Conservation (phyloP, 2,329 filamentous ascomycete genomes). For the Coniochaeta hoffmannii region DNA sequence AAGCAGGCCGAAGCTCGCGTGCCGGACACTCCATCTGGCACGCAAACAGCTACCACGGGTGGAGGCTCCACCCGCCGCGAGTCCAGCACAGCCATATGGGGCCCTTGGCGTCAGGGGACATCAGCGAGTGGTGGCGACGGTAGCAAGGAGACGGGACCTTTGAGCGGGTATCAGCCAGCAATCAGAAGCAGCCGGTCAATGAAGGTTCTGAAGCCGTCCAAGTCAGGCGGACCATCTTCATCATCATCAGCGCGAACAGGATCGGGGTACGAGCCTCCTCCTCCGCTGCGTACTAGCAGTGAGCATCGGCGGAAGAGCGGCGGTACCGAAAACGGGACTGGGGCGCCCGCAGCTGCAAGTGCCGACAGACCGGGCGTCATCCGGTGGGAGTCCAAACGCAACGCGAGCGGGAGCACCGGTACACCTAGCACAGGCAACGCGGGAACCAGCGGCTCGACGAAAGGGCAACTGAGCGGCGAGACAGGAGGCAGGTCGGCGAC, state of each 20-base stretch:
- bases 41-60: slow-evolving; percentile 19
- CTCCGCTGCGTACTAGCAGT: slow-evolving; percentile 33
- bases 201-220: slow-evolving; percentile 82
- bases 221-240: slow-evolving; percentile 37
- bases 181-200: slow-evolving; percentile 59
- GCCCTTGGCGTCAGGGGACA: slow-evolving; percentile 59
- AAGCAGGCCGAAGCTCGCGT: slow-evolving; percentile 27
- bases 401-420: slow-evolving; percentile 23
- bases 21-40: slow-evolving; percentile 17
- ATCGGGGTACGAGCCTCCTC: slow-evolving; percentile 43
- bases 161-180: slow-evolving; percentile 64
- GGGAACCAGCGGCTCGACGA: slow-evolving; percentile 21
- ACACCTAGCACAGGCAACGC: slow-evolving; percentile 21
- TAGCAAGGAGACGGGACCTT: slow-evolving; percentile 42
- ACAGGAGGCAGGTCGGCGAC: slow-evolving; percentile 20
- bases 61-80: slow-evolving; percentile 31
- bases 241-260: slow-evolving; percentile 45
- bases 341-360: slow-evolving; percentile 14
- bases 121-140: slow-evolving; percentile 39
- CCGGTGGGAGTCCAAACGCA: slow-evolving; percentile 47
- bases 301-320: slow-evolving; percentile 46
- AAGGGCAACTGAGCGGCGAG: slow-evolving; percentile 8
- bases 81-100: slow-evolving; percentile 55
- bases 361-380: background rate
- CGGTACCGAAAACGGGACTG: slow-evolving; percentile 13